Evolutionary conservation across 805 yeast genomes (phyloP), one percentile per base, ranked within the genome.

Genomic region (Teunomyces lycoperdinae): DNA sequence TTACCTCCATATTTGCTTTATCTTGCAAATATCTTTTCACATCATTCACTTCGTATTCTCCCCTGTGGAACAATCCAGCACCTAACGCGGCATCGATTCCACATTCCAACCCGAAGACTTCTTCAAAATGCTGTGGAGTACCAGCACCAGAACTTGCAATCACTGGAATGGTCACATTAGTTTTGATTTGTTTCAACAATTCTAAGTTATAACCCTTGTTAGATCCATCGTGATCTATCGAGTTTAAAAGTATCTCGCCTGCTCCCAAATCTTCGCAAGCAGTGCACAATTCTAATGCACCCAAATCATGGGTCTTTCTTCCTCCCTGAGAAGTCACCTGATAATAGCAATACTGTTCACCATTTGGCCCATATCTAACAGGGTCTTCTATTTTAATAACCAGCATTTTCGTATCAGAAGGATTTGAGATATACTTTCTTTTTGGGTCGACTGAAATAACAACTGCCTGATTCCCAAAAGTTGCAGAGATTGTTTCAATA

Each of bases 111-210:
- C 73, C 76, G 61, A 94, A 94, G 2, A 89, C 99, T 54, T 94
- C 89, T 53, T 81, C 82, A 64, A 94, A 94, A 69, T 94, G 98
- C 43, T 74, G 78, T 1, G 99, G 99, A 17, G 73, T 80, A 44
- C 99, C 99, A 5, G 99, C 99, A 47, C 99, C 99, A 52, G 95
- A 85, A 5, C 97, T 90, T 0, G 99, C 98, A 65, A 94, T 94
- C 2, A 94, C 97, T 0, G 99, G 99, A 42, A 95, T 86, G 0
- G 73, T 71, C 5, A 89, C 96, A 0, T 87, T 83, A 1, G 72
- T 58, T 58, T 94, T 94, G 49, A 89, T 83, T 58, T 86, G 92
- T 17, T 79, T 71, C 40, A 94, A 81, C 44, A 94, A 75, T 63
- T 94, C 98, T 48, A 89, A 73, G 59, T 94, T 97, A 61, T 81